Percentiles rank a stretch among this genome's conserved stretches.
Conservation (phyloP, 192 early-diverging fungal species). For the Entomortierella parvispora region DNA sequence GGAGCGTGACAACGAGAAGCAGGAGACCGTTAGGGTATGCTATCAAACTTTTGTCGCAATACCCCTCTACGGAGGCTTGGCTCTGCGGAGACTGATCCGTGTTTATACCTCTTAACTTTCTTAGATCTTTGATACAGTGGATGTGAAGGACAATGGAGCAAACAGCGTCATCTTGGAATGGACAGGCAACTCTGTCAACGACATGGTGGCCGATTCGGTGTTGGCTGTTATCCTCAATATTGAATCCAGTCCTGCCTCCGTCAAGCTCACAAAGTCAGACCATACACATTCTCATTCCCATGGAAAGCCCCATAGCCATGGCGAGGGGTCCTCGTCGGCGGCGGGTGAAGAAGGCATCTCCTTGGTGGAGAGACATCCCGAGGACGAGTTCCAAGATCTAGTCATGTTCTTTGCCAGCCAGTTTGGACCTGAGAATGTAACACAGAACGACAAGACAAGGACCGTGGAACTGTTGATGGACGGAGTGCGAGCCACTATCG, state of each 20-base stretch:
- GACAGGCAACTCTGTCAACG: constrained; percentile 90
- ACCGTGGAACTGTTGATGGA: constrained; percentile 31
- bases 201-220: constrained; percentile 96
- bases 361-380: constrained; percentile 19
- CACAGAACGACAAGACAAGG: constrained; percentile 19
- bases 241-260: constrained; percentile 88
- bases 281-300: constrained; percentile 41
- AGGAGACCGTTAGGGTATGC: constrained; percentile 46
- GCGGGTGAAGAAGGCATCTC: background rate
- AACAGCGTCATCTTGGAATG: constrained; percentile 87
- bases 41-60: background rate
- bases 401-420: constrained; percentile 49
- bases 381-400: constrained; percentile 41
- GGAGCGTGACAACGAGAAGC: constrained; percentile 43
- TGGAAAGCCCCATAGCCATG: constrained; percentile 23
- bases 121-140: constrained; percentile 71
- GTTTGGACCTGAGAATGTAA: constrained; percentile 43
- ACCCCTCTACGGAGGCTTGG: background rate
- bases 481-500: constrained; percentile 26
- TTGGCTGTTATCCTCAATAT: constrained; percentile 86
- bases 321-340: background rate
- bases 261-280: constrained; percentile 66
- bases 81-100: background rate
- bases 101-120: background rate
- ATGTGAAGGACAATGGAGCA: constrained; percentile 68